Evolutionary conservation across 345 rosid species (phyloP).

Genomic region (Hibiscus syriacus): DNA sequence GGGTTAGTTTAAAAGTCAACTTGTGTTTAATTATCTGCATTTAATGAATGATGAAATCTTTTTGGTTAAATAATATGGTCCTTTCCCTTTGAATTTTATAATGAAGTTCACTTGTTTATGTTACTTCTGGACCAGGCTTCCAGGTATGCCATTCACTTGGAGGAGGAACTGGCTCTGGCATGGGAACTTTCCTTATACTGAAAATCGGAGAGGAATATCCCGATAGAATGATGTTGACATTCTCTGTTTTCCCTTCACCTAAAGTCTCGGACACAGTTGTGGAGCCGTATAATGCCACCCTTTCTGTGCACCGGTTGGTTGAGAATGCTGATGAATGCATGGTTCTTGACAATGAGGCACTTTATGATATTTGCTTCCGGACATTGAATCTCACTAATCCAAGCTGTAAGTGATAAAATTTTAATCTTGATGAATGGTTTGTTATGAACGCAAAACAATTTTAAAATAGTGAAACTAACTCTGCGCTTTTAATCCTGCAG

Average conservation of each 20-base stretch:
- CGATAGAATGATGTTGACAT: conserved; percentile 94
- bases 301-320: conserved; percentile 90
- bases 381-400: conserved; percentile 96
- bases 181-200: conserved; percentile 93
- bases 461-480: neutral
- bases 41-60: no score
- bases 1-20: no score
- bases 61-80: no score
- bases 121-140: conserved; percentile 47
- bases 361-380: conserved; percentile 95
- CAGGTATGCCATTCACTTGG: conserved; percentile 97
- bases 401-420: conserved; percentile 59
- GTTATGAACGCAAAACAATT: neutral
- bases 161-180: conserved; percentile 97
- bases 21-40: no score
- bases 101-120: conserved; percentile 5
- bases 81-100: no score
- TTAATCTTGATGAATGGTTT: neutral
- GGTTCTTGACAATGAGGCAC: conserved; percentile 98
- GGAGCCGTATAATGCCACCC: conserved; percentile 96
- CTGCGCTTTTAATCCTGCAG: conserved; percentile 29
- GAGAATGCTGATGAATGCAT: conserved; percentile 97
- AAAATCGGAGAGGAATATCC: conserved; percentile 97
- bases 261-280: conserved; percentile 98
- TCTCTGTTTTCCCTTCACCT: conserved; percentile 97